Conservation (phyloP, 2,329 filamentous ascomycete genomes). For the Aspergillus sp. region DNA sequence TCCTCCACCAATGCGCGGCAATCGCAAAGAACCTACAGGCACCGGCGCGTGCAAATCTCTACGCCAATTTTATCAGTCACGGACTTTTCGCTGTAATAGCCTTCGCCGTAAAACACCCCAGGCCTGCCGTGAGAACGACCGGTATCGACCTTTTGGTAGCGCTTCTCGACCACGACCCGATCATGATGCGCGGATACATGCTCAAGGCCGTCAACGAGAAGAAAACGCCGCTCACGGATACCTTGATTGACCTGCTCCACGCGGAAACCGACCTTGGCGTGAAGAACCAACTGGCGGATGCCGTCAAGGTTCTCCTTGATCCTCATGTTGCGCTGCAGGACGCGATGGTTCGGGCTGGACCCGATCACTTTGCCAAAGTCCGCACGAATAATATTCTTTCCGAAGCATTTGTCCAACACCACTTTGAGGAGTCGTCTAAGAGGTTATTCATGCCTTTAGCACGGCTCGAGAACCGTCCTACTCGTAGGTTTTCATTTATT, state of each 20-base stretch:
- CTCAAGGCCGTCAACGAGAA: conserved; percentile 87
- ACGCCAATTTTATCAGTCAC: conserved; percentile 80
- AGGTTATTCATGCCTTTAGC: conserved; percentile 82
- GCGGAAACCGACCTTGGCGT: conserved; percentile 89
- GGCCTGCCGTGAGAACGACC: conserved; percentile 78
- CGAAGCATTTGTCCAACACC: conserved; percentile 74
- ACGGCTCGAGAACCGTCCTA: conserved; percentile 60
- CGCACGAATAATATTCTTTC: conserved; percentile 63
- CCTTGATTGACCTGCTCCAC: conserved; percentile 80
- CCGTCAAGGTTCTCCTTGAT: conserved; percentile 87
- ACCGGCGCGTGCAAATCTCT: conserved; percentile 68
- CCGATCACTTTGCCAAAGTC: conserved; percentile 59
- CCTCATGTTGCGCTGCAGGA: conserved; percentile 54
- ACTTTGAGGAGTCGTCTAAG: conserved; percentile 80
- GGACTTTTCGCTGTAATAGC: conserved; percentile 85
- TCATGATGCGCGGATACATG: conserved; percentile 88
- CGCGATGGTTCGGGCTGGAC: conserved; percentile 53
- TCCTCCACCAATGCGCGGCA: conserved; percentile 91
- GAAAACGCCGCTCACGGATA: conserved; percentile 77
- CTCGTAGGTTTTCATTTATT: conserved; percentile 34
- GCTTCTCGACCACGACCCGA: conserved; percentile 89
- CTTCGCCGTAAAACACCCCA: conserved; percentile 76
- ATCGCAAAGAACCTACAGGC: conserved; percentile 93
- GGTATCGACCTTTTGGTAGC: conserved; percentile 90
- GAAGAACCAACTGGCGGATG: conserved; percentile 90